Base-by-base conservation (phyloP, 169 alveolate genomes). In the Perkinsus marinus region DNA sequence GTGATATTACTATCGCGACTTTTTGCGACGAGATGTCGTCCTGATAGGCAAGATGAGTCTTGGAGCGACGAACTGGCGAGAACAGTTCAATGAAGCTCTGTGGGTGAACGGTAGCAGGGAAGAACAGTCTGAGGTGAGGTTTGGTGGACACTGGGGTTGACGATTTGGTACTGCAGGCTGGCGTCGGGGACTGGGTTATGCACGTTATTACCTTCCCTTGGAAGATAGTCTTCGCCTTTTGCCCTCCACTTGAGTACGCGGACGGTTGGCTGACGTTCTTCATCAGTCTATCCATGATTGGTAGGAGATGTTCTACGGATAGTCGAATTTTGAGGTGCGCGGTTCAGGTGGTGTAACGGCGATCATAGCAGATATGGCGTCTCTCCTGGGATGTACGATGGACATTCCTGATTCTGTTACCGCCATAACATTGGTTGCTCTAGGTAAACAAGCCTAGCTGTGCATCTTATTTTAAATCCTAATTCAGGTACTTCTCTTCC, bases 211-310 rank as follows among this genome's bases (percentile, higher is more conserved):
- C 94, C 2, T 90, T 94, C 5, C 91, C 91, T 2, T 94, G 96
- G 96, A 94, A 94, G 91, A 39, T 92, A 39, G 57, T 92, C 13
- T 90, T 92, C 36, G 94, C 94, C 17, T 2, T 90, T 30, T 22
- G 37, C n/a, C 96, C 96, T 17, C 96, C 96, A 22, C 69, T 95
- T 26, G 91, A 92, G 39, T 43, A 39, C 39, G 37, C 90, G 68
- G 92, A 91, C 57, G 96, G 96, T 22, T 92, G 94, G 95, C 94
- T 93, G 0, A 43, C 94, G 39, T 92, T 94, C 91, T 0, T 92
- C n/a, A 38, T 91, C 39, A 47, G 94, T 0, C 90, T 94, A 30
- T 39, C 39, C 6, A 16, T 92, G 46, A 91, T 94, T 37, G 91
- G 91, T 39, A 22, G 22, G 26, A 57, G 34, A 6, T 0, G 30